A percentile compares a stretch with the other conserved stretches of the same genome.
Conservation (phyloP, 108 stramenopile species). For the Bacterosira constricta region DNA sequence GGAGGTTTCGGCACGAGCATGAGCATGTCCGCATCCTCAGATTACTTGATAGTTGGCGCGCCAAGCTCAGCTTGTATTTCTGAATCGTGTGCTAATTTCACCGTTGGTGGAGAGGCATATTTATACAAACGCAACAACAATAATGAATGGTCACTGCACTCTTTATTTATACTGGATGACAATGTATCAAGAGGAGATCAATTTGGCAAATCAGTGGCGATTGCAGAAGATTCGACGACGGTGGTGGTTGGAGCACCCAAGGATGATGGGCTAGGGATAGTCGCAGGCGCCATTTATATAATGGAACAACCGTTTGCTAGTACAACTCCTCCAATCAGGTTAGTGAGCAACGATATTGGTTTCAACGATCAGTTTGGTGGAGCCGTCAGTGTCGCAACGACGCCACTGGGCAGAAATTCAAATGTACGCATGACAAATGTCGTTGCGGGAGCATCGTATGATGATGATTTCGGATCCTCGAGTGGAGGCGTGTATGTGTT, state of each 20-base stretch:
- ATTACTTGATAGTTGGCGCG: constrained; percentile 26
- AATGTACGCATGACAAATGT: constrained; percentile 23
- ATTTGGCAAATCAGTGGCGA: constrained; percentile 35
- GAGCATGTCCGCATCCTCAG: constrained; percentile 24
- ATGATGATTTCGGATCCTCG: constrained; percentile 29
- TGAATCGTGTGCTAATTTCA: constrained; percentile 7
- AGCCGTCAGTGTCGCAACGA: constrained; percentile 23
- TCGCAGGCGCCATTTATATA: constrained; percentile 33
- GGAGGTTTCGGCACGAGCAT: constrained; percentile 29
- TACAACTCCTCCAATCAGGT: constrained; percentile 1
- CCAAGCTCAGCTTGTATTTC: constrained; percentile 10
- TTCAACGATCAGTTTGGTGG: constrained; percentile 35
- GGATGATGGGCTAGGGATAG: constrained; percentile 25
- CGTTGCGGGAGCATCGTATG: constrained; percentile 21
- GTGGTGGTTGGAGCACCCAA: constrained; percentile 28
- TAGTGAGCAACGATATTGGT: constrained; percentile 27
- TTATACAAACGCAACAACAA: constrained; percentile 22
- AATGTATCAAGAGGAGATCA: constrained; percentile 14
- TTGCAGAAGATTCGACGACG: constrained; percentile 31
- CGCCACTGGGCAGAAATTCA: constrained; percentile 2
- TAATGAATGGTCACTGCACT: constrained; percentile 11
- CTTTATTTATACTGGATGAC: constrained; percentile 27
- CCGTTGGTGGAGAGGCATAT: constrained; percentile 26
- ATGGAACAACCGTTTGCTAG: constrained; percentile 31
- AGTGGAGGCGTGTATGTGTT: constrained; percentile 31